Evolutionary conservation across 2,329 filamentous ascomycete genomes (phyloP).

Genomic region (Aspergillus pseudoterreus): DNA sequence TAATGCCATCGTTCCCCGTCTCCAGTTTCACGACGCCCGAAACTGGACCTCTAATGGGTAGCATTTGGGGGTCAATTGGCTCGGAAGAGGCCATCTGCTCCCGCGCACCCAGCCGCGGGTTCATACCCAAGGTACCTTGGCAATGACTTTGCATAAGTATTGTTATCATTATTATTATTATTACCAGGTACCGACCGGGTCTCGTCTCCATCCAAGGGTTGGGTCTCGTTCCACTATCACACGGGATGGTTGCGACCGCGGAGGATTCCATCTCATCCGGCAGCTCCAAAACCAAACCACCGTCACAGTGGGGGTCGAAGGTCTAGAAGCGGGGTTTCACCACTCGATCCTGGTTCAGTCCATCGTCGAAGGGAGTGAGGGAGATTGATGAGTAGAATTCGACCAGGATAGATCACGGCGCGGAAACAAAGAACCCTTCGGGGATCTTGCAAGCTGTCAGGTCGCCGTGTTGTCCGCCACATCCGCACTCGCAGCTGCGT

Average conservation of each 20-base stretch:
- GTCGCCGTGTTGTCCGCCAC: slow-evolving; percentile 8
- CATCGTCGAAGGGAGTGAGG: no score
- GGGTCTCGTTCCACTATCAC: not conserved
- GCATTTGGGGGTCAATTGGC: slow-evolving; percentile 7
- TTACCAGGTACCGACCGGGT: not conserved
- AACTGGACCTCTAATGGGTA: not conserved
- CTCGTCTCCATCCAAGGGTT: not conserved
- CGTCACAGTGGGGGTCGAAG: not conserved
- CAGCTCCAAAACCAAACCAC: not conserved
- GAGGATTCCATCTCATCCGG: not conserved
- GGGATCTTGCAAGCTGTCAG: not conserved
- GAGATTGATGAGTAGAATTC: no score
- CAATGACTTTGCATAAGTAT: not conserved
- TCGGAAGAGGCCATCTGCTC: slow-evolving; percentile 9
- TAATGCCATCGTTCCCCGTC: not conserved
- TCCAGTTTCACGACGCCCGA: slow-evolving; percentile 5
- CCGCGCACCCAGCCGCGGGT: slow-evolving; percentile 7
- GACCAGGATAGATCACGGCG: not conserved
- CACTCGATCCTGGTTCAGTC: no score
- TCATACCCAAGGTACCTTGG: not conserved
- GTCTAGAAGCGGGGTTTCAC: no score
- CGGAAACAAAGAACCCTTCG: slow-evolving; percentile 1
- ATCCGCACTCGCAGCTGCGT: slow-evolving; percentile 10
- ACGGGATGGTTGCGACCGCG: not conserved
- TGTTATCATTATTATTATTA: no score